Evolutionary conservation across 495 filamentous ascomycete species (phyloP), one percentile per base, ranked within the genome.

Genomic region (Durotheca rogersii): DNA sequence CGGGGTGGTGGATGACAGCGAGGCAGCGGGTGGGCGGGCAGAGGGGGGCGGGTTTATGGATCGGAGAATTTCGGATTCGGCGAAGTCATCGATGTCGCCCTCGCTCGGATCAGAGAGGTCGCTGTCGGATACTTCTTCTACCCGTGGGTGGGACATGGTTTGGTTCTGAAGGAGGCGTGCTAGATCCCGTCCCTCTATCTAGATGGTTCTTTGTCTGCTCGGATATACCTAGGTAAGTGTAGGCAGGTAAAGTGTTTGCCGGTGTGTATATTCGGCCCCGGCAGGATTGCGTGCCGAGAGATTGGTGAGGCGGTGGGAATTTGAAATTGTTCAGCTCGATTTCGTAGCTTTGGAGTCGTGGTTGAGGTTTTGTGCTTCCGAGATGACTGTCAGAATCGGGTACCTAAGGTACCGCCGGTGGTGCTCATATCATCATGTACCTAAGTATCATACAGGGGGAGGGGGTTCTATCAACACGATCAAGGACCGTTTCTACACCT

Each of bases 91-190:
- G 47, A 84, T 79, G 69, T 86, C 80, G 57, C 72, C 77, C 47
- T 90, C 85, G 39, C 81, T 81, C 38, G 89, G 87, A 65, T 90
- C 89, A 16, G 88, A 84, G 64, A 85, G 81, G 50, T 83, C 80
- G 42, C 79, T 81, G 66, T 90, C 87, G 49, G 80, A 85, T 46
- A 96, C 81, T 69, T 96, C 92, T 77, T 97, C 92, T 64, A 97
- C 81, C 33, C 83, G 85, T 36, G 90, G 81, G 70, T 91, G 78
- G 27, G 90, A 88, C 90, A 95, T 95, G 23, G n/a, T 62, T 75
- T 4, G 68, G 47, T 17, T 34, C 20, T 30, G 29, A 35, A 11
- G 56, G 33, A 12, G 49, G 41, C 27, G n/a, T n/a, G n/a, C n/a
- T n/a, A n/a, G n/a, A n/a, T n/a, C n/a, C n/a, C n/a, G n/a, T n/a